phyloP scores from a whole-genome alignment of 495 filamentous ascomycete genomes.

The Neurospora sp. region DNA sequence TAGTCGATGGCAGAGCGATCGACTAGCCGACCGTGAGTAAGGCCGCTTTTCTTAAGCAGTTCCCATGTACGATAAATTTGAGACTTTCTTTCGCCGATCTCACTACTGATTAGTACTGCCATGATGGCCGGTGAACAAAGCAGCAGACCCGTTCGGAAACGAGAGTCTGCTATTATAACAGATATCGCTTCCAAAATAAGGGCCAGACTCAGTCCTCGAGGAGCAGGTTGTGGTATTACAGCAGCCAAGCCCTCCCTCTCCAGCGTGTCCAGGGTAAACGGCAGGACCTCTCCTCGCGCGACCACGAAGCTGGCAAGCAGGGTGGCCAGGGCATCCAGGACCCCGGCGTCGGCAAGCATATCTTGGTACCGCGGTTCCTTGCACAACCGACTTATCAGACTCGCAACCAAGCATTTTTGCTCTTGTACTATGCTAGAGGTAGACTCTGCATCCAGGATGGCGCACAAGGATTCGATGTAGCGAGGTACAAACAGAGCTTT shows the following conservation, averaged over 20 bases:
- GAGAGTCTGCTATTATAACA: conserved; percentile 69
- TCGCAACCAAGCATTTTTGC: conserved; percentile 54
- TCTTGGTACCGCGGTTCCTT: conserved; percentile 58
- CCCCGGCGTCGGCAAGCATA: conserved; percentile 54
- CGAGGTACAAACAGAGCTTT: conserved; percentile 52
- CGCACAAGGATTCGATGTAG: conserved; percentile 47
- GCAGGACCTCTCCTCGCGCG: conserved; percentile 53
- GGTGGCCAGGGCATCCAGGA: conserved; percentile 71
- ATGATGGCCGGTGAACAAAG: conserved; percentile 68
- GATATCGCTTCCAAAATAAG: conserved; percentile 72
- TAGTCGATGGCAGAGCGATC: conserved; percentile 47
- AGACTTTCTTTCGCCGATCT: conserved; percentile 18
- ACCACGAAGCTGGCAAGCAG: conserved; percentile 67
- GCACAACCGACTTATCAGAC: conserved; percentile 56
- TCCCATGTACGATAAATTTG: conserved; percentile 18
- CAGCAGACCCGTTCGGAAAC: conserved; percentile 65
- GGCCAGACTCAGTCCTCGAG: conserved; percentile 48
- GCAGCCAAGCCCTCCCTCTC: conserved; percentile 32
- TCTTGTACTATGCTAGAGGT: conserved; percentile 40
- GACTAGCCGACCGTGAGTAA: conserved; percentile 7
- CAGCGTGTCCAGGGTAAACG: conserved; percentile 39
- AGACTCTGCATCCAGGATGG: conserved; percentile 55
- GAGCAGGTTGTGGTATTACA: conserved; percentile 46
- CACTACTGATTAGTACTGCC: conserved; percentile 51
- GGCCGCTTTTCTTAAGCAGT: conserved; percentile 23